Base-by-base conservation (phyloP, 805 yeast species). In the Ogataea paraovalis region DNA sequence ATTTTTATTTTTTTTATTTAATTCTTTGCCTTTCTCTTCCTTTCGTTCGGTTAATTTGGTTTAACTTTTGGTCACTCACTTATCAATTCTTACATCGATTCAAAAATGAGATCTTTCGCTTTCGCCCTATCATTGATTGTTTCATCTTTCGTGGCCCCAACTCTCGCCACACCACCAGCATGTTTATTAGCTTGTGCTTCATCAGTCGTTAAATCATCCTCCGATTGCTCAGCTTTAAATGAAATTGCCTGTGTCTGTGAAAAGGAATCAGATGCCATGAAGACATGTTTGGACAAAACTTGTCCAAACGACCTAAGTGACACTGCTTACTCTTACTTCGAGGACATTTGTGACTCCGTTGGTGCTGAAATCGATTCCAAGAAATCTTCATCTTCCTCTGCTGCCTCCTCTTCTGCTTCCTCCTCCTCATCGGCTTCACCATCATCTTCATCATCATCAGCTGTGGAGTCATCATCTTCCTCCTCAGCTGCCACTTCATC, bases 111-210 rank as follows among this genome's bases (percentile, higher is more conserved):
- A 51, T 52, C 64, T 21, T 49, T 55, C 49, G 49, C 46, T 42
- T 47, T 51, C 20, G 51, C 61, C 21, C 42, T 60, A 22, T 62
- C 65, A 38, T 45, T 63, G 20, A 51, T 73, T 49, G 72, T 75
- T 44, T 66, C 76, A 27, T 60, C 65, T 7, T 64, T 68, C 51
- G 57, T 73, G 48, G 62, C 65, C 33, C 70, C 77, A 21, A 60
- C 73, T 28, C 75, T 76, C 27, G 78, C 80, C 41, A 74, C 92
- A 47, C 94, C 96, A 44, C 96, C 97, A 51, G 96, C 97, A 34
- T 90, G 96, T 74, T 71, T 90, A 56, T 74, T 90, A 66, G 95
- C 96, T 37, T 89, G 96, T 78, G 92, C 87, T 49, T 77, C 88
- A 48, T 75, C 79, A 60, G 91, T 85, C 47, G 73, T 76, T 52